Evolutionary conservation across 192 early-diverging fungal species (phyloP).

Genomic region (Phycomyces blakesleeanus): DNA sequence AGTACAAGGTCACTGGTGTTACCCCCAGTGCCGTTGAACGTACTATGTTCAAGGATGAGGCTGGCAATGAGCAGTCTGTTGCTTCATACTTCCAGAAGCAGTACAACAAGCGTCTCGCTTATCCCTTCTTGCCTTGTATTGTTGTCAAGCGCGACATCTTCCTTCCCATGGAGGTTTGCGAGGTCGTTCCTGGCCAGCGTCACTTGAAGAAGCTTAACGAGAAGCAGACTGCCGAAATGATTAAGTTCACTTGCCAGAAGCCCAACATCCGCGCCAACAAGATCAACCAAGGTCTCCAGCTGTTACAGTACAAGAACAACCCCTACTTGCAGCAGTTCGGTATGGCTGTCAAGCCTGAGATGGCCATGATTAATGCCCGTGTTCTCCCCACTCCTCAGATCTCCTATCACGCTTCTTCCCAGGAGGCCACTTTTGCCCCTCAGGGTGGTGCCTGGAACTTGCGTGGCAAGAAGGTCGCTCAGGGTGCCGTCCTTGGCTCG

Average conservation of each 20-base stretch:
- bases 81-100: conserved; percentile 71
- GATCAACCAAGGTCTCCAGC: conserved; percentile 70
- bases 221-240: conserved; percentile 89
- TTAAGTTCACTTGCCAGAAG: conserved; percentile 81
- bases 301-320: conserved; percentile 62
- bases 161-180: conserved; percentile 89
- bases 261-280: conserved; percentile 78
- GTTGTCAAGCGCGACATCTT: conserved; percentile 63
- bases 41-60: conserved; percentile 67
- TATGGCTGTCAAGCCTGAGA: conserved; percentile 59
- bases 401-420: conserved; percentile 52
- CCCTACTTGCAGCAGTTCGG: conserved; percentile 78
- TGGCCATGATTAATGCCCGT: conserved; percentile 69
- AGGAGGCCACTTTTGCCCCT: conserved; percentile 45
- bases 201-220: conserved; percentile 81
- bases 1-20: conserved; percentile 68
- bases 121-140: conserved; percentile 76
- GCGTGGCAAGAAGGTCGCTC: conserved; percentile 70
- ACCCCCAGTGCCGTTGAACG: conserved; percentile 57
- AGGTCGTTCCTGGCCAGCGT: conserved; percentile 77
- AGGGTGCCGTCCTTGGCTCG: conserved; percentile 70
- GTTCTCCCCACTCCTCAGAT: conserved; percentile 77
- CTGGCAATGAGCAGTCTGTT: conserved; percentile 58
- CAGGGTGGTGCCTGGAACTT: conserved; percentile 86
- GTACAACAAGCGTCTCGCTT: conserved; percentile 68